Evolutionary conservation across 2,329 filamentous ascomycete genomes (phyloP).

Genomic region (Cercospora beticola): DNA sequence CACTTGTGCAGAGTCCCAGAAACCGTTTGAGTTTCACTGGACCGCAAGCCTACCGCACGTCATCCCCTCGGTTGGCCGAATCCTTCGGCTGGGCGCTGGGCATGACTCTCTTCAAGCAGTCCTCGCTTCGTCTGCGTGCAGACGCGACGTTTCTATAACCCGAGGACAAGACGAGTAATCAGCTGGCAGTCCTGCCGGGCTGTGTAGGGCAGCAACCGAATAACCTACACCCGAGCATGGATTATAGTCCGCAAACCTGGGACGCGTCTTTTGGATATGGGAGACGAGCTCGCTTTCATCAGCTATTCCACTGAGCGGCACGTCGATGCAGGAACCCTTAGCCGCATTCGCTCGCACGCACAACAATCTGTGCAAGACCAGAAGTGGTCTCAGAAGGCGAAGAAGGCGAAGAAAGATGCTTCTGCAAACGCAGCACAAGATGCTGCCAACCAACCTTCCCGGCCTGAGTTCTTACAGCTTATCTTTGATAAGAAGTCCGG

Average conservation of each 20-base stretch:
- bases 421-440: background rate
- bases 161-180: background rate
- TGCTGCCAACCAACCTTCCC: background rate
- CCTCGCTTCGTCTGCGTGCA: background rate
- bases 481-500: constrained; percentile 21
- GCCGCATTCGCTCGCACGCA: constrained; percentile 25
- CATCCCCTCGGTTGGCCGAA: constrained; percentile 1
- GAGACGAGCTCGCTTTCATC: constrained; percentile 23
- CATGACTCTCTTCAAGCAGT: background rate
- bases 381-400: constrained; percentile 13
- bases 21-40: background rate
- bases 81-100: background rate
- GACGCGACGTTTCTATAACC: background rate
- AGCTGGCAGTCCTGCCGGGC: background rate
- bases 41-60: background rate
- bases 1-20: background rate
- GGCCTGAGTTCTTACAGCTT: constrained; percentile 12
- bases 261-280: constrained; percentile 20
- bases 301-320: constrained; percentile 20
- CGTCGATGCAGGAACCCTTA: constrained; percentile 19
- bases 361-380: constrained; percentile 27
- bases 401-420: background rate
- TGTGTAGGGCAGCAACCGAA: background rate
- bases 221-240: background rate
- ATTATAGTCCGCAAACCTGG: background rate